Evolutionary conservation across 2,329 filamentous ascomycete species (phyloP).

Genomic region (Zasmidium angulare): DNA sequence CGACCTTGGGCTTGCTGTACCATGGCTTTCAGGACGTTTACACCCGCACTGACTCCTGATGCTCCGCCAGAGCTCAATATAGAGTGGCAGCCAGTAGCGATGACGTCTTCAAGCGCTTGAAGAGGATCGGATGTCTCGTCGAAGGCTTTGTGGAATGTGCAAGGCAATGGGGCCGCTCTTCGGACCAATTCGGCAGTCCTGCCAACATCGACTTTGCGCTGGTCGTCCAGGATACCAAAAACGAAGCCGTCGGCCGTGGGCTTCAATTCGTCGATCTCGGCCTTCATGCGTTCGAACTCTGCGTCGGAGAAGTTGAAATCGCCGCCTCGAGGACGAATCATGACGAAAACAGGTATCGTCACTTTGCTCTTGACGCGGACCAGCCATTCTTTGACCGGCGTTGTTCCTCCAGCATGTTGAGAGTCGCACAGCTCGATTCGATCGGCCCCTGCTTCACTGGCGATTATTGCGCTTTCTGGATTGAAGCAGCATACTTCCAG

Average conservation of each 20-base stretch:
- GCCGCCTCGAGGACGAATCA: conserved; percentile 53
- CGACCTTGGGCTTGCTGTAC: conserved; percentile 31
- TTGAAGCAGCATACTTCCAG: conserved; percentile 54
- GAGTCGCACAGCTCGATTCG: conserved; percentile 53
- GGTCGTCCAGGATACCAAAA: conserved; percentile 48
- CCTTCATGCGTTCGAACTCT: conserved; percentile 48
- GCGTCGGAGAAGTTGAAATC: conserved; percentile 45
- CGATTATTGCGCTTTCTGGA: conserved; percentile 42
- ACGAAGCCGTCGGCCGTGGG: conserved; percentile 49
- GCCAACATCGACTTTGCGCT: conserved; percentile 40
- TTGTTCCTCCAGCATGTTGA: conserved; percentile 43
- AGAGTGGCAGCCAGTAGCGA: conserved; percentile 45
- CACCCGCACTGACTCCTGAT: conserved; percentile 37
- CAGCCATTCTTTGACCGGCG: conserved; percentile 37
- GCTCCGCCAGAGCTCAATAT: conserved; percentile 52
- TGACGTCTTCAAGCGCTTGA: conserved; percentile 39
- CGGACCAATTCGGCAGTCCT: conserved; percentile 45
- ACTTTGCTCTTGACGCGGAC: conserved; percentile 28
- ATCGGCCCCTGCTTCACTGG: conserved; percentile 43
- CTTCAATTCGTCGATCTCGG: conserved; percentile 39
- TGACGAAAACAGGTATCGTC: conserved; percentile 49
- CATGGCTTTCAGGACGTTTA: conserved; percentile 34
- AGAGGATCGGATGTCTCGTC: conserved; percentile 41
- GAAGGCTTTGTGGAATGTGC: conserved; percentile 58
- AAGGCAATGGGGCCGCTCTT: conserved; percentile 44